phyloP scores from a whole-genome alignment of 352 stramenopile genomes.

The Phytophthora constricta region DNA sequence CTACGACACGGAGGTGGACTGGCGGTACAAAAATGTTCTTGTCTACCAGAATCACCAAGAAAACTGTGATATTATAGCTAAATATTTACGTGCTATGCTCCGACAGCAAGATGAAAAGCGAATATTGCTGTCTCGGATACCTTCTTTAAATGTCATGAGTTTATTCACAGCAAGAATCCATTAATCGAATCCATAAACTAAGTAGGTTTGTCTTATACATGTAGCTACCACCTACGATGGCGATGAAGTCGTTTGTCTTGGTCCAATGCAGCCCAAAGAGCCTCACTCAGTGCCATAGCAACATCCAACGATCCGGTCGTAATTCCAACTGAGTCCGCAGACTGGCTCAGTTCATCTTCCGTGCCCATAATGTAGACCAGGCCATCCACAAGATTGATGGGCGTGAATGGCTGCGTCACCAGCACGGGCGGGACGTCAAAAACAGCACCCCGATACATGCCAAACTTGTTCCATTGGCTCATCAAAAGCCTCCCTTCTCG shows the following conservation, averaged over 20 bases:
- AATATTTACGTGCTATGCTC: too few species aligned
- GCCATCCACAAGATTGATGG: slow-evolving; percentile 31
- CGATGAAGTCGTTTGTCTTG: slow-evolving; percentile 5
- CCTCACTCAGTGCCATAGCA: slow-evolving; percentile 17
- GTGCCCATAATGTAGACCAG: slow-evolving; percentile 34
- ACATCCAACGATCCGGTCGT: slow-evolving; percentile 19
- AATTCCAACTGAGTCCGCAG: neutral
- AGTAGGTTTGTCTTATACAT: too few species aligned
- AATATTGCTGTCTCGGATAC: too few species aligned
- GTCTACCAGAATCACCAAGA: too few species aligned
- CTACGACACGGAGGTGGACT: too few species aligned
- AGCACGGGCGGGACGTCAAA: slow-evolving; percentile 25
- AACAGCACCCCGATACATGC: slow-evolving; percentile 29
- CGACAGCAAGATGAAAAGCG: too few species aligned
- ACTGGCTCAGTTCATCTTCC: slow-evolving; percentile 22
- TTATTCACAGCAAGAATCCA: neutral
- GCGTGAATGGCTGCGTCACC: slow-evolving; percentile 29
- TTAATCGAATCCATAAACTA: neutral
- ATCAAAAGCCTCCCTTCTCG: slow-evolving; percentile 23
- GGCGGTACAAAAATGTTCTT: too few species aligned
- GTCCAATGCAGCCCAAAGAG: slow-evolving; percentile 13
- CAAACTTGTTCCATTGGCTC: slow-evolving; percentile 39
- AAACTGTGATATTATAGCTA: too few species aligned
- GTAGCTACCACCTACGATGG: slow-evolving; percentile 1
- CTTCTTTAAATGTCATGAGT: too few species aligned